These are phyloP conservation scores for Saturnispora serradocipensis DNA, from an alignment of 805 yeast genomes.

Conservation along the genomic window DNA sequence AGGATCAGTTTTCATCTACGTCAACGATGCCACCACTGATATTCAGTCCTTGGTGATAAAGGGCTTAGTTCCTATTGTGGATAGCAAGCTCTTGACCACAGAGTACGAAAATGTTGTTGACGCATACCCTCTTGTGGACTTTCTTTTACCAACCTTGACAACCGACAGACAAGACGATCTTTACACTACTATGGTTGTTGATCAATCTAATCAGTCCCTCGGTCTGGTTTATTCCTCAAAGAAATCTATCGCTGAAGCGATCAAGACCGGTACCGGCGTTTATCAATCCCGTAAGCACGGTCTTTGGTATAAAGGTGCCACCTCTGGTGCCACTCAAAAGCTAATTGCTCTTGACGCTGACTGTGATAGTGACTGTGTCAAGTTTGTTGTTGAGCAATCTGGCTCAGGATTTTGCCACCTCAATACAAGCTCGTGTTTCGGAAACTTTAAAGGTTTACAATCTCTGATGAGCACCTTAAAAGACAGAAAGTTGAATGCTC, in stretches of 20 bases:
- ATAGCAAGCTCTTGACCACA: conserved; percentile 25
- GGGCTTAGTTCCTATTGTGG: conserved; percentile 32
- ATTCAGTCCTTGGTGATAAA: conserved; percentile 20
- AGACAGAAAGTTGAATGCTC: conserved; percentile 59
- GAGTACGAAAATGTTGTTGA: conserved; percentile 26
- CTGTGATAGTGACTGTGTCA: conserved; percentile 88
- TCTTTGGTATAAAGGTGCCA: conserved; percentile 91
- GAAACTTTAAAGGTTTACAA: conserved; percentile 55
- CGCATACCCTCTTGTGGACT: conserved; percentile 24
- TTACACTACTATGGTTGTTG: conserved; percentile 75
- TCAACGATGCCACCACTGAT: conserved; percentile 11
- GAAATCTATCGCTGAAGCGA: conserved; percentile 74
- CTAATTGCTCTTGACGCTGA: conserved; percentile 61
- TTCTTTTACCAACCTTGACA: conserved; percentile 43
- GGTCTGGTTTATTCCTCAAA: conserved; percentile 88
- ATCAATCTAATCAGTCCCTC: conserved; percentile 56
- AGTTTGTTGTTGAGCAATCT: conserved; percentile 74
- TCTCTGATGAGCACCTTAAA: conserved; percentile 59
- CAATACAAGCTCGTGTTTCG: conserved; percentile 74
- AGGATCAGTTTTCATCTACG: conserved; percentile 1
- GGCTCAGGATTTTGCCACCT: conserved; percentile 93
- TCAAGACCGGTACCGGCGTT: conserved; percentile 76
- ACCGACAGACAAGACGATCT: conserved; percentile 87
- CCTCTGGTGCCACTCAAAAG: conserved; percentile 92
- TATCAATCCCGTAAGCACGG: conserved; percentile 91